Evolutionary conservation across 176 grass and related monocot species (phyloP), one percentile per base, ranked within the genome.

Genomic region (Oryza glumipatula): DNA sequence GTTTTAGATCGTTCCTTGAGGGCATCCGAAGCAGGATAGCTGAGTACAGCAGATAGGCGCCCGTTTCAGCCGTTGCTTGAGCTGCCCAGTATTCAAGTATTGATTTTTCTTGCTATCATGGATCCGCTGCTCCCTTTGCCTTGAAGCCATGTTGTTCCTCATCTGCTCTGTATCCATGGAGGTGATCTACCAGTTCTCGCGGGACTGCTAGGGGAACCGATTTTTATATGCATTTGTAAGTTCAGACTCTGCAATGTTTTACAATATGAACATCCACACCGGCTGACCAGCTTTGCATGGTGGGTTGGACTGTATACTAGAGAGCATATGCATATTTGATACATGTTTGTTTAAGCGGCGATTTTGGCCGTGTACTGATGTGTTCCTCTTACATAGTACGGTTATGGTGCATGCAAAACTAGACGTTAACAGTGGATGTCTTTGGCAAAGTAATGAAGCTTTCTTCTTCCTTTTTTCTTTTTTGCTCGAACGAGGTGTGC

Each of bases 1-100:
- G 84, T 70, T 92, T 92, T 77, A 82, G 60, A 56, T 84, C 80
- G 6, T 92, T 87, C 72, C 84, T 89, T 68, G 91, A 89, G 17
- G 87, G 87, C 11, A 45, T 89, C 46, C 80, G 70, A 64, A 81
- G 80, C 72, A 86, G 74, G 73, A 84, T 87, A 83, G 56, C 76
- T 26, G 84, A 84, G 56, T 76, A 77, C 38, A 81, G 48, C 80
- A 84, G 66, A 68, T 75, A 71, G 75, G 28, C 9, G 30, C 2
- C 46, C 5, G 4, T 76, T 5, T 76, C 83, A 85, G 9, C 48
- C 38, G 19, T 48, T 68, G 24, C 48, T 43, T 30, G 21, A 61
- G 52, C 32, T 26, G 58, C 64, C 60, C 12, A 64, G 9, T 64
- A 77, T 41, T 13, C 56, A 26, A 17, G 75, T 24, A 11, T 47